These are phyloP conservation scores for Artemisia tridentata DNA, from an alignment of 129 eudicot genomes.

Conservation along the genomic window DNA sequence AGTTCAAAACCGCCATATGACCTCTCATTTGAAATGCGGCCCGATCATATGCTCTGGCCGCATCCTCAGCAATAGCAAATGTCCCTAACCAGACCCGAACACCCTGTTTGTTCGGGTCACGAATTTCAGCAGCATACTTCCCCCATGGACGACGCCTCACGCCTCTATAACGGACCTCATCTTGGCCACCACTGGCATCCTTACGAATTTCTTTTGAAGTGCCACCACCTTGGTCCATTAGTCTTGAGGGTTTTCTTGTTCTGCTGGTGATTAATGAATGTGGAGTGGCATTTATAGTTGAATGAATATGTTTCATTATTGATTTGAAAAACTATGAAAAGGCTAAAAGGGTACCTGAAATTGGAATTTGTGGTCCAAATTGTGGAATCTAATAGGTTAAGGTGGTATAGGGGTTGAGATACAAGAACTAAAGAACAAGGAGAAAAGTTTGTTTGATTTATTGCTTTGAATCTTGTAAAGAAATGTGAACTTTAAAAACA, in stretches of 20 bases:
- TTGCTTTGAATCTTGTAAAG: neutral
- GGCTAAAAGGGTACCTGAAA: constrained; percentile 29
- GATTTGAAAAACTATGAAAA: constrained; percentile 28
- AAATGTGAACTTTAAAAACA: constrained; percentile 12
- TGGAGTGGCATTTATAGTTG: constrained; percentile 32
- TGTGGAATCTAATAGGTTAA: constrained; percentile 30
- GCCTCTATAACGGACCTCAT: constrained; percentile 40
- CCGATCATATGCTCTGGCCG: constrained; percentile 53
- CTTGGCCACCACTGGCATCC: constrained; percentile 1
- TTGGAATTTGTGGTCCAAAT: constrained; percentile 30
- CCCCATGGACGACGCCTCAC: constrained; percentile 59
- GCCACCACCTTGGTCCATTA: constrained; percentile 21
- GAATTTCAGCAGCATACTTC: constrained; percentile 53
- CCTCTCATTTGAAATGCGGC: constrained; percentile 50
- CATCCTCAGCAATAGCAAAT: constrained; percentile 50
- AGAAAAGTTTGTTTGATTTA: neutral
- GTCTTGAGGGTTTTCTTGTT: constrained; percentile 16
- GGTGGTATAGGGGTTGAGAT: constrained; percentile 17
- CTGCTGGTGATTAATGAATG: constrained; percentile 27
- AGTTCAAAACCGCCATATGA: constrained; percentile 45
- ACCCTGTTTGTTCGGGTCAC: constrained; percentile 40
- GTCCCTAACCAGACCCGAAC: constrained; percentile 50
- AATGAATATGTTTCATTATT: constrained; percentile 28
- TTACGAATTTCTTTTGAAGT: constrained; percentile 1
- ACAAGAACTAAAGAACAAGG: constrained; percentile 6